Conservation (phyloP, 331 rosid species). For the Pyracantha coccinea region DNA sequence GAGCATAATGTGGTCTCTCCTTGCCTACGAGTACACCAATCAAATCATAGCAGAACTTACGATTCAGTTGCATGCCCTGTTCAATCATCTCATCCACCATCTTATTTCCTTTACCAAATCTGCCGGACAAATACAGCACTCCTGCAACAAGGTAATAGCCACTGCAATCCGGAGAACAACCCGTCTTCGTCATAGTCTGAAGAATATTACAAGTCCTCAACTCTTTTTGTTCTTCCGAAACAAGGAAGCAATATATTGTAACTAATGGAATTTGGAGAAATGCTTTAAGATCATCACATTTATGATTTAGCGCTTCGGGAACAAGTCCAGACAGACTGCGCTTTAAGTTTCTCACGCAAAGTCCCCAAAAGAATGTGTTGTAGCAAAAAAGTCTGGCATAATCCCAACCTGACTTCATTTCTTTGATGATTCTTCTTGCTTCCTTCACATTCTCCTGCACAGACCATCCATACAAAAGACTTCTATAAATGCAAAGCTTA, state of each 20-base stretch:
- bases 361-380: constrained; percentile 65
- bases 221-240: constrained; percentile 65
- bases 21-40: constrained; percentile 69
- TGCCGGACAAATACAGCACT: constrained; percentile 54
- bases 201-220: constrained; percentile 61
- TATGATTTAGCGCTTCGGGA: constrained; percentile 69
- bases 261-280: constrained; percentile 49
- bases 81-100: constrained; percentile 64
- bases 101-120: constrained; percentile 67
- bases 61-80: constrained; percentile 46
- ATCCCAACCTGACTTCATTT: constrained; percentile 59
- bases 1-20: constrained; percentile 62
- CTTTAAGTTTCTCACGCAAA: constrained; percentile 56
- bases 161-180: constrained; percentile 54
- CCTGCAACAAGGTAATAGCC: constrained; percentile 60
- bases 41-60: constrained; percentile 72
- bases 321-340: constrained; percentile 69
- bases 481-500: constrained; percentile 43
- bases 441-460: constrained; percentile 74
- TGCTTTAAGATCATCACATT: constrained; percentile 60
- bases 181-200: constrained; percentile 45
- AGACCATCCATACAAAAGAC: constrained; percentile 76
- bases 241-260: constrained; percentile 69
- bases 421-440: constrained; percentile 65
- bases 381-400: constrained; percentile 58